Evolutionary conservation across 1,139 yeast species (phyloP).

Genomic region (Candida glucosophila): DNA sequence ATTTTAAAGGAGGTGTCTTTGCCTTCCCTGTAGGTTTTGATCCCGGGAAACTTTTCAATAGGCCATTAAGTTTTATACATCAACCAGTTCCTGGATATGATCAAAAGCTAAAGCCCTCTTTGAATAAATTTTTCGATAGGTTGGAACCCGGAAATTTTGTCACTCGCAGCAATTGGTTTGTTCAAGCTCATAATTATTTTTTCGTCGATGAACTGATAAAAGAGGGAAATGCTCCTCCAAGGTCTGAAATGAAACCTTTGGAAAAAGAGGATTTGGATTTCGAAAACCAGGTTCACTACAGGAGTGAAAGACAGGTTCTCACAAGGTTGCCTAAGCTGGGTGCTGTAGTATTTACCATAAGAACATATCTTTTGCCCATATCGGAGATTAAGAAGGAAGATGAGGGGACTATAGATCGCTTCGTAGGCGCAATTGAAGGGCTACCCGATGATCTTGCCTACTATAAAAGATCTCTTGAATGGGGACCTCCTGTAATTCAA

Average conservation of each 20-base stretch:
- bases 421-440: constrained; percentile 44
- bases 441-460: constrained; percentile 40
- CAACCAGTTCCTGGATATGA: constrained; percentile 55
- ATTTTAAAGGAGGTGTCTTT: constrained; percentile 51
- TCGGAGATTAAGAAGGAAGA: constrained; percentile 43
- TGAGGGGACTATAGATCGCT: constrained; percentile 19
- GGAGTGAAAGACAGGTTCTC: constrained; percentile 64
- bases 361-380: constrained; percentile 56
- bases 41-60: constrained; percentile 59
- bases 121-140: constrained; percentile 57
- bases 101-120: constrained; percentile 48
- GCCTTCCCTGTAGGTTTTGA: constrained; percentile 55
- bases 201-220: constrained; percentile 49
- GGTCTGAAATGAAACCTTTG: constrained; percentile 37
- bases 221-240: constrained; percentile 54
- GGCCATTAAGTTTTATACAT: constrained; percentile 53
- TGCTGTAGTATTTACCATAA: constrained; percentile 52
- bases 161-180: constrained; percentile 56
- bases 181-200: constrained; percentile 55
- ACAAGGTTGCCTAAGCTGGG: constrained; percentile 57
- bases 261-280: too few species aligned
- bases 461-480: constrained; percentile 42
- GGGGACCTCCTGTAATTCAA: constrained; percentile 46
- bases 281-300: constrained; percentile 40
- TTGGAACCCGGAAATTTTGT: constrained; percentile 49